Percentiles rank a stretch among this genome's conserved stretches.
Evolutionary conservation across 2,329 filamentous ascomycete species (phyloP).

Genomic region (Aureobasidium sp.): DNA sequence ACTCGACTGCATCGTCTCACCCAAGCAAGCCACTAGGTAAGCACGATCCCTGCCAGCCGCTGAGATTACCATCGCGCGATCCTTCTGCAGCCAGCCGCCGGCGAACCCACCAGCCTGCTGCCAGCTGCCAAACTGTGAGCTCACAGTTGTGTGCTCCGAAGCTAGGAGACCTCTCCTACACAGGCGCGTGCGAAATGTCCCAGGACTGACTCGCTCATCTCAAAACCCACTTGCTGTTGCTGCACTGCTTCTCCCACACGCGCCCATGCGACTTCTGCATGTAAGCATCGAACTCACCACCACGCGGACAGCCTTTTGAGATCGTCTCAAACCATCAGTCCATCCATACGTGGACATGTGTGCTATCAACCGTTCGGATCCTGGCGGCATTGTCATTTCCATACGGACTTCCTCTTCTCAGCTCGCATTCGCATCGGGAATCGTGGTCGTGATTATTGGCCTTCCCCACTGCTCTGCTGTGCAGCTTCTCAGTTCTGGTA

Average conservation of each 20-base stretch:
- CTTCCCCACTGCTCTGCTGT: neutral
- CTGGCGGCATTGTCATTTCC: neutral
- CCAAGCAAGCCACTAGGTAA: neutral
- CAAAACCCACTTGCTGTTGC: neutral
- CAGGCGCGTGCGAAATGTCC: neutral
- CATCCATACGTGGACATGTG: neutral
- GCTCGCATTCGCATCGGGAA: neutral
- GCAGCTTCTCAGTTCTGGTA: neutral
- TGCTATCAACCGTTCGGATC: neutral
- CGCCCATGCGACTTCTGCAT: neutral
- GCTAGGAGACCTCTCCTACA: neutral
- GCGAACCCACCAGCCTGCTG: too few relatives aligned
- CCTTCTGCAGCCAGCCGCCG: neutral
- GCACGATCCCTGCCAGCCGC: constrained; percentile 6
- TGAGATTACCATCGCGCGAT: neutral
- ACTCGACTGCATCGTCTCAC: constrained; percentile 1
- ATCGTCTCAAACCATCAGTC: neutral
- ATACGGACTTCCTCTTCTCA: neutral
- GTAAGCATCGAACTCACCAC: neutral
- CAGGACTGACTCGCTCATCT: neutral
- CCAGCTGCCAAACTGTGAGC: too few relatives aligned
- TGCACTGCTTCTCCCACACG: neutral
- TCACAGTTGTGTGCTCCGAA: neutral
- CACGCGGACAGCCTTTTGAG: neutral
- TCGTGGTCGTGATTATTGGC: neutral